A percentile compares a stretch with the other conserved stretches of the same genome.
Evolutionary conservation across 2,329 filamentous ascomycete genomes (phyloP).

Genomic region (Calonectria leucothoes): DNA sequence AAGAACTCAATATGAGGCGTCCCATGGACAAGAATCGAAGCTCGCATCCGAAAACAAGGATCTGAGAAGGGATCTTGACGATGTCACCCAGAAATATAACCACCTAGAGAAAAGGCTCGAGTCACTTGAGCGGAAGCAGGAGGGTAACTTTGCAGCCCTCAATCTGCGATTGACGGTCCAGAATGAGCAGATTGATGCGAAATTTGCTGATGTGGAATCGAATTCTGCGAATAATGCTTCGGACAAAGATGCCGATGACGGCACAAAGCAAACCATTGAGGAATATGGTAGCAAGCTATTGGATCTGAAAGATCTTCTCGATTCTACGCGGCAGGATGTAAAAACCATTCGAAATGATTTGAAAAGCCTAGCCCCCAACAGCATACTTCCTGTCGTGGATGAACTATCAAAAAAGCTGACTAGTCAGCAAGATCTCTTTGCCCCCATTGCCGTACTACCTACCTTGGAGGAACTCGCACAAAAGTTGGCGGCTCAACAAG

Average conservation of each 20-base stretch:
- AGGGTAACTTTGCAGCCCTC: slow-evolving; percentile 23
- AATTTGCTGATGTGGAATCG: not conserved
- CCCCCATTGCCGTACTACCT: not conserved
- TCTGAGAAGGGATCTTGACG: slow-evolving; percentile 25
- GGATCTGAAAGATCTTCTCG: not conserved
- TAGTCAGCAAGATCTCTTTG: not conserved
- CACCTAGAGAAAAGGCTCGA: slow-evolving; percentile 31
- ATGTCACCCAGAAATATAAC: slow-evolving; percentile 25
- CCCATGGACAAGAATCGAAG: not conserved
- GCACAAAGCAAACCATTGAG: slow-evolving; percentile 6
- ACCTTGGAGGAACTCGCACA: not conserved
- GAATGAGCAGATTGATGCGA: slow-evolving; percentile 11
- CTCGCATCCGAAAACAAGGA: slow-evolving; percentile 16
- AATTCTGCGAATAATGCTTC: not conserved
- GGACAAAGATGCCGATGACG: not conserved
- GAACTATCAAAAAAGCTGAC: not conserved
- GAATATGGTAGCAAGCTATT: slow-evolving; percentile 15
- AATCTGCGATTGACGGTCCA: slow-evolving; percentile 6
- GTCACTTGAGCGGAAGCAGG: slow-evolving; percentile 39
- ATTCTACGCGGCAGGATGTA: not conserved
- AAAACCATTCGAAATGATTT: not conserved
- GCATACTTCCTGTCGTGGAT: not conserved
- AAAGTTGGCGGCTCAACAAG: not conserved
- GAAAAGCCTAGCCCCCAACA: not conserved
- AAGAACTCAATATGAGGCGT: slow-evolving; percentile 9